phyloP scores from a whole-genome alignment of 352 stramenopile genomes.

The Thalassiosira gravida region DNA sequence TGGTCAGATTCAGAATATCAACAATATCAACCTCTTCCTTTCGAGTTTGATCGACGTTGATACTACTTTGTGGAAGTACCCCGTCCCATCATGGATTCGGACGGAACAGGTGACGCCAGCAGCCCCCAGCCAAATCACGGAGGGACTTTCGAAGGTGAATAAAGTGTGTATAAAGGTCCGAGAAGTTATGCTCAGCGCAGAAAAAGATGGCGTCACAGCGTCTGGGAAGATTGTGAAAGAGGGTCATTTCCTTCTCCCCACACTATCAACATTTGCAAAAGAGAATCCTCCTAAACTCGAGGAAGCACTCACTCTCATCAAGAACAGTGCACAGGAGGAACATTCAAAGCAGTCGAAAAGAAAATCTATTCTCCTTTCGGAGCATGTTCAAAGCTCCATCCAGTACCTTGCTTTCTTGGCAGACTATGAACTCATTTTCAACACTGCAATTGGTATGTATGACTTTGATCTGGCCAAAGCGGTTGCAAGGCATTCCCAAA shows the following conservation, averaged over 20 bases:
- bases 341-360: conserved; percentile 24
- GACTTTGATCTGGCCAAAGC: conserved; percentile 84
- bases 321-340: conserved; percentile 49
- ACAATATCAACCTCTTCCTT: conserved; percentile 87
- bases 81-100: conserved; percentile 67
- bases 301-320: conserved; percentile 79
- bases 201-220: conserved; percentile 49
- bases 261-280: conserved; percentile 86
- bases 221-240: conserved; percentile 54
- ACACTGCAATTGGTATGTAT: conserved; percentile 85
- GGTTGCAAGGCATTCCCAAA: conserved; percentile 84
- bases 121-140: neutral
- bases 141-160: conserved; percentile 79
- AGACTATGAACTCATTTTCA: conserved; percentile 84
- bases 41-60: conserved; percentile 80
- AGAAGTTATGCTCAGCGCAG: conserved; percentile 66
- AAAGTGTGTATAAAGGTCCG: conserved; percentile 73
- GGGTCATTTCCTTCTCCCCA: conserved; percentile 79
- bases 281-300: conserved; percentile 79
- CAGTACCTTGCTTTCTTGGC: conserved; percentile 86
- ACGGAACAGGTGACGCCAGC: neutral
- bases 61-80: conserved; percentile 75
- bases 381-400: conserved; percentile 79
- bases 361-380: conserved; percentile 71
- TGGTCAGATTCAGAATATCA: conserved; percentile 71